phyloP scores from a whole-genome alignment of 2,329 filamentous ascomycete genomes.

The Hysterium pulicare region DNA sequence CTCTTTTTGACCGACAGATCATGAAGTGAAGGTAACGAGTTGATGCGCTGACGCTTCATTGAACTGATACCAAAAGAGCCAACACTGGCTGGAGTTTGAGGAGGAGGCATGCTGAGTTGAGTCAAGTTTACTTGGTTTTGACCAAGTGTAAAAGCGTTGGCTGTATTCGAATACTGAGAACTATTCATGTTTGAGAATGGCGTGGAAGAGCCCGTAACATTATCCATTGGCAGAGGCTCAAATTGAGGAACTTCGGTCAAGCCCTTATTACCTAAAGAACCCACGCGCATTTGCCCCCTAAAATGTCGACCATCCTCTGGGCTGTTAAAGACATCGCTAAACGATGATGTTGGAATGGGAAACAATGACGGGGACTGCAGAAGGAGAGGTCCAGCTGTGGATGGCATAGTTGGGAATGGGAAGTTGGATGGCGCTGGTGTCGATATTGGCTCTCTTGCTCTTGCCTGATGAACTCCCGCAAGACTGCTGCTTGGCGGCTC shows the following conservation, averaged over 20 bases:
- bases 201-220: no score
- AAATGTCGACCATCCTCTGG: slow-evolving; percentile 1
- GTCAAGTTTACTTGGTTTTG: no score
- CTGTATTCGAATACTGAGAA: no score
- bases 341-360: not conserved
- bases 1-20: not conserved
- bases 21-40: slow-evolving; percentile 2
- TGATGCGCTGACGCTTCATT: slow-evolving; percentile 2
- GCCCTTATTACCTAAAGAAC: not conserved
- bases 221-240: no score
- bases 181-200: no score
- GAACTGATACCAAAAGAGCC: not conserved
- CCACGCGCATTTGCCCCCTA: not conserved
- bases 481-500: no score
- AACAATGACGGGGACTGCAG: no score
- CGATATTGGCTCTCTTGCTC: no score
- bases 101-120: slow-evolving; percentile 6
- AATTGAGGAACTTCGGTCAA: not conserved
- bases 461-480: no score
- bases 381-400: no score
- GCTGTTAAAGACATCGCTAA: not conserved
- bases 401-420: not conserved
- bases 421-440: not conserved
- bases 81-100: slow-evolving; percentile 1
- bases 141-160: no score